Evolutionary conservation across 306 rosid species (phyloP), one percentile per base, ranked within the genome.

Genomic region (Corylus avellana): DNA sequence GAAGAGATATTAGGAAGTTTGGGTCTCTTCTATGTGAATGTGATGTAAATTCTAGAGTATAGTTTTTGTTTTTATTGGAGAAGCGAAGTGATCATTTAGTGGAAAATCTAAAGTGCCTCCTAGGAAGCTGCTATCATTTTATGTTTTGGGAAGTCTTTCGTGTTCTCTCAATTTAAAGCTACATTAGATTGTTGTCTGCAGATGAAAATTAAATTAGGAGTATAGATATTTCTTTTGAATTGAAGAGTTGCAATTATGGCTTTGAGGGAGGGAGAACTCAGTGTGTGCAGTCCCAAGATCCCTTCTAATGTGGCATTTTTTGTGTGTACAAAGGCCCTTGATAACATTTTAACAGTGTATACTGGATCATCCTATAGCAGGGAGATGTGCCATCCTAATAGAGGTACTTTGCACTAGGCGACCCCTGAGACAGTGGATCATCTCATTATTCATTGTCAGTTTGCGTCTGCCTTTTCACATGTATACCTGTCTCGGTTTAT

Each of bases 351-450:
- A 82, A 85, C 86, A 74, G 84, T 86, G 88, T 91, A 85, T 79
- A 47, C 86, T 86, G 91, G 87, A 85, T 86, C 84, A 74, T 91
- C 86, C 88, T 88, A 90, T 81, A 84, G 84, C 92, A 89, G 97
- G 92, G 87, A 83, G 22, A 70, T 66, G 73, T 86, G 88, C 81
- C 51, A 62, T 83, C 83, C 83, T 85, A 83, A 85, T 86, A 82
- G 78, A 83, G 78, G 79, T 88, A 83, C 81, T 72, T 51, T 91
- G 81, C 69, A 87, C 93, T 77, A 86, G 87, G 89, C 84, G 81
- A 75, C 88, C 92, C 88, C 90, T 64, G 82, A 88, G 93, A 92
- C 90, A 81, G 89, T 73, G 72, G 83, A 84, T 86, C 82, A 83
- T 88, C 90, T 75, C 84, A 80, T 88, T 79, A 72, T 84, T 88